Conservation (phyloP, 768 basidiomycete species). For the Tulasnella calospora region DNA sequence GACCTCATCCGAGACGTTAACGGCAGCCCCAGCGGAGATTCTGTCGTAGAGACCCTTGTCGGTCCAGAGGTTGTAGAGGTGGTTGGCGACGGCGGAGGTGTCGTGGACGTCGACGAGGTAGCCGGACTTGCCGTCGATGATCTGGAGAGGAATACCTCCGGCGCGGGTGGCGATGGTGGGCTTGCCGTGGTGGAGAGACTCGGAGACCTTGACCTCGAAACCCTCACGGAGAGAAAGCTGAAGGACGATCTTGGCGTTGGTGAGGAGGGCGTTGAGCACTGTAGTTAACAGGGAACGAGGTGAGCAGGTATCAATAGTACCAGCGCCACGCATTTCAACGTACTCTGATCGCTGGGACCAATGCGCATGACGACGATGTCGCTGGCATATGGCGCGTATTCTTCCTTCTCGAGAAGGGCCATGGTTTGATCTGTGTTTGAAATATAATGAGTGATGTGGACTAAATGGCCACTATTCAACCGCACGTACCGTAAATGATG, state of each 20-base stretch:
- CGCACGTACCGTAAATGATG: conserved; percentile 72
- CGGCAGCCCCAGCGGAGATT: conserved; percentile 58
- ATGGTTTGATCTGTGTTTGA: conserved; percentile 17
- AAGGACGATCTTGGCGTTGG: conserved; percentile 81
- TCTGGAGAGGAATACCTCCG: conserved; percentile 82
- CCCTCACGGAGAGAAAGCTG: conserved; percentile 93
- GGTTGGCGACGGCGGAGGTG: conserved; percentile 64
- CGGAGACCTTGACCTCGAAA: conserved; percentile 95
- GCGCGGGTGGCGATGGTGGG: conserved; percentile 80
- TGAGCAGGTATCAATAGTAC: conserved; percentile 25
- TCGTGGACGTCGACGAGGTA: conserved; percentile 76
- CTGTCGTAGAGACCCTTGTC: conserved; percentile 55
- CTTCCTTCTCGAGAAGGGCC: conserved; percentile 19
- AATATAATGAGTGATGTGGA: background rate
- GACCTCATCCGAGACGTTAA: conserved; percentile 70
- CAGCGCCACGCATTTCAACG: no score
- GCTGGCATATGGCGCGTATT: conserved; percentile 29
- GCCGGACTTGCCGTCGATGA: conserved; percentile 82
- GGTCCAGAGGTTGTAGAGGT: conserved; percentile 73
- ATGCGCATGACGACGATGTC: conserved; percentile 67
- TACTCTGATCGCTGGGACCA: conserved; percentile 84
- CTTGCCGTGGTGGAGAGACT: conserved; percentile 86
- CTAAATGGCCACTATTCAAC: background rate
- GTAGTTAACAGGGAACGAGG: conserved; percentile 23
- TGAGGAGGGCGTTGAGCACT: conserved; percentile 85